Evolutionary conservation across 768 basidiomycete genomes (phyloP).

Genomic region (Sarcodon aspratus): DNA sequence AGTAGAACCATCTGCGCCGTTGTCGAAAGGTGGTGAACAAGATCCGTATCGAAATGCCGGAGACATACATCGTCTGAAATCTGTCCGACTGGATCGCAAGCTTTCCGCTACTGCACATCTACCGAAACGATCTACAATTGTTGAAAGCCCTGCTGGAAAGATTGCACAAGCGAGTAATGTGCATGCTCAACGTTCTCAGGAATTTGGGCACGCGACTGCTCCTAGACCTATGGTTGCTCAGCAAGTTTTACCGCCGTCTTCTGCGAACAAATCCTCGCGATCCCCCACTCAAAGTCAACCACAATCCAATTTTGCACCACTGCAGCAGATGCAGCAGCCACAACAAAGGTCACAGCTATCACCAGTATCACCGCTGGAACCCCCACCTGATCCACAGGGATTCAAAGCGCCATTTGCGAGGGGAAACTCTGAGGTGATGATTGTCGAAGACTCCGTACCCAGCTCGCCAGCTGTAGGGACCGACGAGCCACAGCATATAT

Average conservation of each 20-base stretch:
- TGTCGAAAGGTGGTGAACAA: constrained; percentile 27
- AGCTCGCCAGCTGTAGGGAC: constrained; percentile 52
- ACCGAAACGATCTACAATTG: constrained; percentile 89
- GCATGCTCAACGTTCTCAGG: constrained; percentile 31
- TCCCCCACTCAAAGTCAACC: constrained; percentile 14
- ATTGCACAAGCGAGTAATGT: constrained; percentile 67
- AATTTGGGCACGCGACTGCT: constrained; percentile 17
- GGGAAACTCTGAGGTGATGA: constrained; percentile 80
- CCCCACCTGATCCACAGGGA: constrained; percentile 21
- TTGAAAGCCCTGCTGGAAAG: constrained; percentile 88
- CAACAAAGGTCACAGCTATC: constrained; percentile 17
- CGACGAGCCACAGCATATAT: constrained; percentile 19
- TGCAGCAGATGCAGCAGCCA: constrained; percentile 16
- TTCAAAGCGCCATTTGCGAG: constrained; percentile 64
- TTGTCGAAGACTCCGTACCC: constrained; percentile 72
- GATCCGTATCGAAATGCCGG: constrained; percentile 80
- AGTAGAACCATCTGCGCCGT: constrained; percentile 17
- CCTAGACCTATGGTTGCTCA: constrained; percentile 18
- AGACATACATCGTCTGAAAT: constrained; percentile 92
- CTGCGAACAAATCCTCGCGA: not conserved
- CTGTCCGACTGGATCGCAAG: constrained; percentile 90
- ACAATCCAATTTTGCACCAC: constrained; percentile 6
- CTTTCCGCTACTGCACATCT: constrained; percentile 86
- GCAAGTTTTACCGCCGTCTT: constrained; percentile 7
- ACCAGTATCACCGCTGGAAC: constrained; percentile 22